Base-by-base conservation (phyloP, 768 basidiomycete species). In the Clathrus columnatus region DNA sequence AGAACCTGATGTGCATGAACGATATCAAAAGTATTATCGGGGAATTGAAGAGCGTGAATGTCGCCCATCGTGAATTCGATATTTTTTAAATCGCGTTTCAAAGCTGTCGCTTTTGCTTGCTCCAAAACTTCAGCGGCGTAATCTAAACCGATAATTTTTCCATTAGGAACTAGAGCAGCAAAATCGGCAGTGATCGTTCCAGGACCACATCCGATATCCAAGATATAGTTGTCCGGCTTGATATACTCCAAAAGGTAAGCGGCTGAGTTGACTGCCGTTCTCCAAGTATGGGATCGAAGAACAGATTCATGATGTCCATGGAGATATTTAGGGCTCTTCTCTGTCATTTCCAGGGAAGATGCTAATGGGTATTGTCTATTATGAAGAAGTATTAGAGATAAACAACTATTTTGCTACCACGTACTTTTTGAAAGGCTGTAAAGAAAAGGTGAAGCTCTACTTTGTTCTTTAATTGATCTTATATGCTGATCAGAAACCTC, bases 171-270 rank as follows among this genome's bases (percentile, higher is more conserved):
- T 56, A 67, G 66, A 1, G 56, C 55, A 1, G 77, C 77, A 20
- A 81, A 63, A 51, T 72, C 72, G 27, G 62, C 57, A 1, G 76
- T 76, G 63, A 80, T 79, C 14, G 74, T 75, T 0, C 77, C 79
- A 0, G 79, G 78, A 0, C 79, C 78, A 58, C 75, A 79, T 8
- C 78, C 78, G 36, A 79, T 61, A 61, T 80, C 79, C 43, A 80
- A 73, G 54, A 80, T 69, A 30, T 63, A 57, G 69, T 73, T 69
- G 46, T 61, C 51, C 0, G 73, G 71, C 24, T 67, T 63, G 27
- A 77, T 61, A 41, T 66, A 63, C 7, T 65, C 63, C 29, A 76
- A 52, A 23, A 79, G 67, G 60, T 72, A 73, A 0, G 66, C 66
- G 1, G 75, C 73, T 0, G 73, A 74, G 63, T 76, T 73, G 20